phyloP scores from a whole-genome alignment of 2,329 filamentous ascomycete genomes.

The Echinosphaeria canescens region DNA sequence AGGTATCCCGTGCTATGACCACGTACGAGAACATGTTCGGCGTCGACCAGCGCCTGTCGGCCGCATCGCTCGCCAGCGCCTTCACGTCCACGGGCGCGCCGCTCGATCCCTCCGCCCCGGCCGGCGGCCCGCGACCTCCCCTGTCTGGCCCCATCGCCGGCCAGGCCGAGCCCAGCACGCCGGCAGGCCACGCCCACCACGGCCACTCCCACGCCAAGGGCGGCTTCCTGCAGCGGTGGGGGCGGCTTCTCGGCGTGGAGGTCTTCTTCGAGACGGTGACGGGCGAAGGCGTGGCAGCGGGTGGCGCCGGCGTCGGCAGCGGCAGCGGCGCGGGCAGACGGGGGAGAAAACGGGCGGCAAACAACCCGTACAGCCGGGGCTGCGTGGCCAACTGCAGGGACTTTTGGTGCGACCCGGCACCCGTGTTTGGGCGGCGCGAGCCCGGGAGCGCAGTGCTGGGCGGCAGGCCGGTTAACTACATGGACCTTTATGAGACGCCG shows the following conservation, averaged over 20 bases:
- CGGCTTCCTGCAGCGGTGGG: slow-evolving; percentile 60
- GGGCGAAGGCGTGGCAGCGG: slow-evolving; percentile 50
- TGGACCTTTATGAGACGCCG: slow-evolving; percentile 73
- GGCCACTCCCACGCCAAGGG: slow-evolving; percentile 23
- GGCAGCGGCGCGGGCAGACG: too few species aligned
- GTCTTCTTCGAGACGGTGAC: slow-evolving; percentile 87
- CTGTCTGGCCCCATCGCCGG: too few species aligned
- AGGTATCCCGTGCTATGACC: slow-evolving; percentile 81
- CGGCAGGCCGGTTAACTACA: slow-evolving; percentile 69
- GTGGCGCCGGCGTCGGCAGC: slow-evolving; percentile 29
- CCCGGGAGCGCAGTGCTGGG: slow-evolving; percentile 57
- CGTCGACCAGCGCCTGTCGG: slow-evolving; percentile 35
- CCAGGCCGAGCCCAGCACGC: slow-evolving; percentile 10
- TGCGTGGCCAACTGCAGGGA: slow-evolving; percentile 80
- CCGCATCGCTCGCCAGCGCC: slow-evolving; percentile 37
- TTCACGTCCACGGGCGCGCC: slow-evolving; percentile 62
- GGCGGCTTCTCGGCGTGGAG: slow-evolving; percentile 70
- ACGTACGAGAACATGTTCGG: slow-evolving; percentile 95
- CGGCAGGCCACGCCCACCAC: slow-evolving; percentile 14
- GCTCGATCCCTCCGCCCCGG: slow-evolving; percentile 38
- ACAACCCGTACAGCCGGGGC: slow-evolving; percentile 73
- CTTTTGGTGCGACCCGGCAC: slow-evolving; percentile 85
- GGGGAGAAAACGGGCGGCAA: slow-evolving; percentile 31
- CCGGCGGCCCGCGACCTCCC: slow-evolving; percentile 19
- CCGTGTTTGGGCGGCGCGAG: slow-evolving; percentile 55